A percentile compares a stretch with the other conserved stretches of the same genome.
These are phyloP conservation scores for Neurospora sp. DNA, from an alignment of 495 filamentous ascomycete species.

Conservation along the genomic window DNA sequence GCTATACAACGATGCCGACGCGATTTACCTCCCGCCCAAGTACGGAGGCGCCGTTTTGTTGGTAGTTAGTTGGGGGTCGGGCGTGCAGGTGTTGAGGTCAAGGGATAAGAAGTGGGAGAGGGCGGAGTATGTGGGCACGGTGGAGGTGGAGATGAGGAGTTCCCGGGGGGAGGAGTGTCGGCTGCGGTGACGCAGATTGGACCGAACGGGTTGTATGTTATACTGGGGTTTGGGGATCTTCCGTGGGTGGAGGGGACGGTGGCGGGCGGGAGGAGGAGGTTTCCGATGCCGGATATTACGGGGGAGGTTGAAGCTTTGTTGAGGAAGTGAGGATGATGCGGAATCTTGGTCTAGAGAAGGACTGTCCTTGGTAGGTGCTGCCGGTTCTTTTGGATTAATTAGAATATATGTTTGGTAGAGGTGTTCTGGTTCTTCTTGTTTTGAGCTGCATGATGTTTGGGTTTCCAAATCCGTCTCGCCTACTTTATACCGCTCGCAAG, in stretches of 20 bases:
- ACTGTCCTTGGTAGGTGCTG: neutral
- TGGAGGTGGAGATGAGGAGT: slow-evolving; percentile 9
- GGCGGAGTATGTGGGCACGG: slow-evolving; percentile 25
- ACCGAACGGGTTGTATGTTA: slow-evolving; percentile 9
- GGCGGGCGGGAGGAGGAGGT: slow-evolving; percentile 18
- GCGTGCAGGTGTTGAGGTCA: slow-evolving; percentile 26
- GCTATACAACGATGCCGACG: slow-evolving; percentile 17
- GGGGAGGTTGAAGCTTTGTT: slow-evolving; percentile 13
- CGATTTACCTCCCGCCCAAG: slow-evolving; percentile 26
- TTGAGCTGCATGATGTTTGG: neutral
- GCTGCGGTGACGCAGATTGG: slow-evolving; percentile 16
- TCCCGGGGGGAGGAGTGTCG: neutral
- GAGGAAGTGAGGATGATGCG: neutral
- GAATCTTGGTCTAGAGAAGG: too few relatives aligned
- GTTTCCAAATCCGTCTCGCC: neutral
- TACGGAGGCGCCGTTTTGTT: slow-evolving; percentile 26
- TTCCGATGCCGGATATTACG: slow-evolving; percentile 24
- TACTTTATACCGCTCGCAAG: neutral
- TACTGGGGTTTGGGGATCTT: slow-evolving; percentile 17
- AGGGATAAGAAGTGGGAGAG: slow-evolving; percentile 22
- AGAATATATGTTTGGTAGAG: neutral
- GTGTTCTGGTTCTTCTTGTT: neutral
- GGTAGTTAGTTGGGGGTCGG: slow-evolving; percentile 11
- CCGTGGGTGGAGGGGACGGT: slow-evolving; percentile 9
- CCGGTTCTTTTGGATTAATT: neutral